These are phyloP conservation scores for Symbiotaphrina buchneri DNA, from an alignment of 495 filamentous ascomycete genomes.

Conservation along the genomic window DNA sequence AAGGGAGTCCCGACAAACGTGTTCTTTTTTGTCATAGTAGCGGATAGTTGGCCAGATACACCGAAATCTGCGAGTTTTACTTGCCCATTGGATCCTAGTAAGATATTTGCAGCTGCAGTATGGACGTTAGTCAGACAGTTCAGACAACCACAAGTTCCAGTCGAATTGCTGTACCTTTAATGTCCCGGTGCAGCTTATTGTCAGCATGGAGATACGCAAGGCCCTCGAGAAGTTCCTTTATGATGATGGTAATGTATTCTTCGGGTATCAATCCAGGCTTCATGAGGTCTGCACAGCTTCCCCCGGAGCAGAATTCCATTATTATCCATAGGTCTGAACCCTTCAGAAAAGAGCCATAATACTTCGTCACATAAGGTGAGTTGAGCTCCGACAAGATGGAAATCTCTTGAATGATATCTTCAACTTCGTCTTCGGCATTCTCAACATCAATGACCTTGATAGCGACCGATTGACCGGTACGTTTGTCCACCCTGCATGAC, in stretches of 20 bases:
- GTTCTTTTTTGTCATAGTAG: constrained; percentile 99
- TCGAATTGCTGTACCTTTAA: constrained; percentile 59
- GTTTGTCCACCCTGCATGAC: constrained; percentile 46
- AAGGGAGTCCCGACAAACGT: constrained; percentile 97
- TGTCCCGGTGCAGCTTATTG: constrained; percentile 89
- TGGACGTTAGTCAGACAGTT: no score
- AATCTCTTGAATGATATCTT: constrained; percentile 97
- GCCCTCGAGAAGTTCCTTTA: constrained; percentile 72
- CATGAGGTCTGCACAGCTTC: constrained; percentile 77
- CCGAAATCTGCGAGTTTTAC: constrained; percentile 97
- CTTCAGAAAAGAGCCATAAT: constrained; percentile 87
- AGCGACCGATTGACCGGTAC: constrained; percentile 66
- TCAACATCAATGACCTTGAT: constrained; percentile 98
- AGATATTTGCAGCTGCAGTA: constrained; percentile 51
- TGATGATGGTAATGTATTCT: constrained; percentile 83
- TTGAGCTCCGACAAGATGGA: constrained; percentile 84
- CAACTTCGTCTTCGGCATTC: constrained; percentile 93
- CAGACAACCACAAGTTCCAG: no score
- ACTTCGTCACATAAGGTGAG: constrained; percentile 88
- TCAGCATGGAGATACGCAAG: constrained; percentile 85
- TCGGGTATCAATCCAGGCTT: constrained; percentile 83
- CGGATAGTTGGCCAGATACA: constrained; percentile 88
- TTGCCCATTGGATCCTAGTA: constrained; percentile 71
- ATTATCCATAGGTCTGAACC: constrained; percentile 95
- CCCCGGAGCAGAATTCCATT: constrained; percentile 88